Conservation (phyloP, 2,329 filamentous ascomycete genomes). For the Fusarium keratoplasticum region DNA sequence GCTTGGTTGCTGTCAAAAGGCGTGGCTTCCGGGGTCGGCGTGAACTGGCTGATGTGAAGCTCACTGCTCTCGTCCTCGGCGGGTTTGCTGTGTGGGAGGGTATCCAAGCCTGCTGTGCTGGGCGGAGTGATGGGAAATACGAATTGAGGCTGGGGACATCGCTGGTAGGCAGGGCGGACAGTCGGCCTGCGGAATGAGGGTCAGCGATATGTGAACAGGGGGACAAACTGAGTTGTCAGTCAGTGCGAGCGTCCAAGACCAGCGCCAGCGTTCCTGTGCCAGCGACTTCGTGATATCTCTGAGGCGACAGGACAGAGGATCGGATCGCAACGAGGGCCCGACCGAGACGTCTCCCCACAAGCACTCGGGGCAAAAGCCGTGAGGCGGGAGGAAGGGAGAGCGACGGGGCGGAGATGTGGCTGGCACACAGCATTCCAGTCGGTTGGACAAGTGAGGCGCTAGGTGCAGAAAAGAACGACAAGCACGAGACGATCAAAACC, state of each 20-base stretch:
- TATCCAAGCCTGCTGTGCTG: slow-evolving; percentile 67
- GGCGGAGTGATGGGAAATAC: slow-evolving; percentile 71
- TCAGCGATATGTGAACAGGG: slow-evolving; percentile 35
- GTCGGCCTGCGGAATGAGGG: slow-evolving; percentile 61
- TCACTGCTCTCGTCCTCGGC: slow-evolving; percentile 42
- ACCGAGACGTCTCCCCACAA: slow-evolving; percentile 32
- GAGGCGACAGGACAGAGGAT: slow-evolving; percentile 12
- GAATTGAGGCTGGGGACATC: slow-evolving; percentile 71
- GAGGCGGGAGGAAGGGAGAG: slow-evolving; percentile 25
- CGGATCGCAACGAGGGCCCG: slow-evolving; percentile 20
- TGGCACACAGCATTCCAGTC: slow-evolving; percentile 27
- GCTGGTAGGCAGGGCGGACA: slow-evolving; percentile 69
- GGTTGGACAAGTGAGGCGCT: slow-evolving; percentile 18
- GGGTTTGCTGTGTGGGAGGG: slow-evolving; percentile 49
- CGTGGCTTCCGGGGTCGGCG: slow-evolving; percentile 54
- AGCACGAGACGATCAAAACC: slow-evolving; percentile 14
- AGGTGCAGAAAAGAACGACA: slow-evolving; percentile 3
- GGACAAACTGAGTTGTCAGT: slow-evolving; percentile 1
- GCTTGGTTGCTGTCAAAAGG: slow-evolving; percentile 51
- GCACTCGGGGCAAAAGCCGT: slow-evolving; percentile 14
- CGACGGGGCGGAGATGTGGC: slow-evolving; percentile 17
- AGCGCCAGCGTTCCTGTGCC: slow-evolving; percentile 18
- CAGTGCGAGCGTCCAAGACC: slow-evolving; percentile 15
- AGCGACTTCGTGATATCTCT: slow-evolving; percentile 26
- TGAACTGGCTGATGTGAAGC: slow-evolving; percentile 54